A percentile compares a stretch with the other conserved stretches of the same genome.
Evolutionary conservation across 257 asterid species (phyloP).

Genomic region (Solanum okadae): DNA sequence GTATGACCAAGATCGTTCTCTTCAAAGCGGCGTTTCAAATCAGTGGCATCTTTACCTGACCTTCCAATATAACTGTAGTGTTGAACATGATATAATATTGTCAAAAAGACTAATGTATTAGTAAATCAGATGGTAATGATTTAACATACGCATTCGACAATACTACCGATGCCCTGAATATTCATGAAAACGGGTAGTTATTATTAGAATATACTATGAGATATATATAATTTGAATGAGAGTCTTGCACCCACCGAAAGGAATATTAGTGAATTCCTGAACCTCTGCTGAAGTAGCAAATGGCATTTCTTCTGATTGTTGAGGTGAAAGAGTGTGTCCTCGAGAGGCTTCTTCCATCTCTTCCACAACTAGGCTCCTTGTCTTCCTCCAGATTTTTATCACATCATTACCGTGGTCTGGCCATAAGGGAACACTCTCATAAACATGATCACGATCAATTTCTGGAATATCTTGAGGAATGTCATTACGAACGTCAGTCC

Average conservation of each 20-base stretch:
- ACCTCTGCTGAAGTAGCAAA: slow-evolving; percentile 14
- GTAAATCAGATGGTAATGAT: too few relatives aligned
- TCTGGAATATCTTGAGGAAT: slow-evolving; percentile 26
- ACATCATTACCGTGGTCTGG: slow-evolving; percentile 27
- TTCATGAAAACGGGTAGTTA: neutral
- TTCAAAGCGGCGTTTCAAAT: too few relatives aligned
- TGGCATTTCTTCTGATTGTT: slow-evolving; percentile 24
- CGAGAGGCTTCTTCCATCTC: slow-evolving; percentile 20
- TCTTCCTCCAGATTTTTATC: slow-evolving; percentile 42
- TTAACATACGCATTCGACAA: too few relatives aligned
- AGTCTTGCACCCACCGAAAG: slow-evolving; percentile 35
- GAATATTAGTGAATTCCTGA: slow-evolving; percentile 8
- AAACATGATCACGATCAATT: slow-evolving; percentile 46
- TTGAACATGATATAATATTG: too few relatives aligned
- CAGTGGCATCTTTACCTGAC: too few relatives aligned
- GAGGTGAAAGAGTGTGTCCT: neutral
- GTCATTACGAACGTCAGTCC: slow-evolving; percentile 10
- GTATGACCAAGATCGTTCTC: too few relatives aligned
- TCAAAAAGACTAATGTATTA: too few relatives aligned
- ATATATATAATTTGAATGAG: neutral
- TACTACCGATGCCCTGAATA: too few relatives aligned
- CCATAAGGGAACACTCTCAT: slow-evolving; percentile 33
- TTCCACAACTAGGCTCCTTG: slow-evolving; percentile 22
- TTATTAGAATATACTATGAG: neutral
- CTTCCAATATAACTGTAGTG: too few relatives aligned